Evolutionary conservation across 140 eudicot genomes (phyloP).

Genomic region (Flaveria floridana): DNA sequence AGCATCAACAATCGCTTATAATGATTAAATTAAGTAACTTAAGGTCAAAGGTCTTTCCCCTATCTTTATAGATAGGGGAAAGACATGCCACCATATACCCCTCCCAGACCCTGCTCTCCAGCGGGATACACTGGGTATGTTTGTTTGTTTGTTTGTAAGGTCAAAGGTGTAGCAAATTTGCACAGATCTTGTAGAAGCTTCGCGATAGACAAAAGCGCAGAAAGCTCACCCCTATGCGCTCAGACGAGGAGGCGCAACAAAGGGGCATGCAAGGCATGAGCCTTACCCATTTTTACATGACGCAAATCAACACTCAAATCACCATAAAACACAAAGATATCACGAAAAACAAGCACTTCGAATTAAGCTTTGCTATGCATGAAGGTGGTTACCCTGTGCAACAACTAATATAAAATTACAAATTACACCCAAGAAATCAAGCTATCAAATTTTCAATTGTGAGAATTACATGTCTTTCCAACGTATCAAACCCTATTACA

Average conservation of each 20-base stretch:
- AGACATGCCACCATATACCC: too few species aligned
- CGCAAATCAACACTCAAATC: constrained; percentile 1
- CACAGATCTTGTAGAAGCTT: not conserved
- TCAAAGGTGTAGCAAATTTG: not conserved
- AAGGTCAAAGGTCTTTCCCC: too few species aligned
- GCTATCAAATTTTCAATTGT: not conserved
- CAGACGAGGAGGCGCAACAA: not conserved
- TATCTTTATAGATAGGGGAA: too few species aligned
- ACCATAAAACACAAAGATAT: constrained; percentile 13
- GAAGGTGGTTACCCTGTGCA: not conserved
- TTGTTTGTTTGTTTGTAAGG: too few species aligned
- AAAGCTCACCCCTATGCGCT: not conserved
- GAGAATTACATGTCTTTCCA: not conserved
- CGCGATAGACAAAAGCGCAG: not conserved
- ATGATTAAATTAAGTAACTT: not conserved
- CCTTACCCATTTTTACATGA: constrained; percentile 7
- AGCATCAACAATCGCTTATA: too few species aligned
- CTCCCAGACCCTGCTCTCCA: too few species aligned
- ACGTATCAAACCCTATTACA: constrained; percentile 10
- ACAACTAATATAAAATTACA: not conserved
- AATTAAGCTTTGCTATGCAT: not conserved
- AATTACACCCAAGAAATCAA: not conserved
- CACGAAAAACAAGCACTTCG: not conserved
- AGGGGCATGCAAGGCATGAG: not conserved
- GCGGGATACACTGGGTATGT: too few species aligned